These are phyloP conservation scores for Chrysoporthe austroafricana DNA, from an alignment of 2,329 filamentous ascomycete genomes.

Conservation along the genomic window DNA sequence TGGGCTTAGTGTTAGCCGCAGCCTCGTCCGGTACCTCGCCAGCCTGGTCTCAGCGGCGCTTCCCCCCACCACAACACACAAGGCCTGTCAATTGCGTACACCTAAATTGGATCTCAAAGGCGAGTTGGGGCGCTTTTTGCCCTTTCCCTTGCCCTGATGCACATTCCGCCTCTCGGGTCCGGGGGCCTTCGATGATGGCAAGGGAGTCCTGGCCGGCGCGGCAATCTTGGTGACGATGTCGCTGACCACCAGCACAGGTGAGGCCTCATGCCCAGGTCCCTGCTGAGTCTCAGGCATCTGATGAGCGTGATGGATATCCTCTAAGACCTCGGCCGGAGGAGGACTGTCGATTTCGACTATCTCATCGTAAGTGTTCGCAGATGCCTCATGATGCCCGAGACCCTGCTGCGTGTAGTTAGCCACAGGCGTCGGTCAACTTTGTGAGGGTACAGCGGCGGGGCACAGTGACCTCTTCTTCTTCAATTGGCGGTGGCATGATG, in stretches of 20 bases:
- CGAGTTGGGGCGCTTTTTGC: constrained; percentile 18
- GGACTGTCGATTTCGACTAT: not conserved
- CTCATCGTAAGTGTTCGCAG: not conserved
- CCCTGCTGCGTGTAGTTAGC: constrained; percentile 15
- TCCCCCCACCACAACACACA: no score
- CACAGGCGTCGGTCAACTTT: not conserved
- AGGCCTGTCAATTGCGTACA: constrained; percentile 4
- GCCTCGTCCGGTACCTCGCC: not conserved
- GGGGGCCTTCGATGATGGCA: constrained; percentile 3
- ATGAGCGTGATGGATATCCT: not conserved
- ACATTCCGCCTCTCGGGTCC: not conserved
- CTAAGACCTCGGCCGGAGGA: not conserved
- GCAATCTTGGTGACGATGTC: constrained; percentile 14
- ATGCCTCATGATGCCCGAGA: not conserved
- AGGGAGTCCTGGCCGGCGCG: not conserved
- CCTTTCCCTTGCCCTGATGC: not conserved
- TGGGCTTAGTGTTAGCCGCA: not conserved
- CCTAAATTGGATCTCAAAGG: not conserved
- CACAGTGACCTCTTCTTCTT: constrained; percentile 12
- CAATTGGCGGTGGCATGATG: constrained; percentile 16
- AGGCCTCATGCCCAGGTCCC: not conserved
- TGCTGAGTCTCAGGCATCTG: not conserved
- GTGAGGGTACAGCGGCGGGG: not conserved
- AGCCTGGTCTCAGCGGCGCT: no score
- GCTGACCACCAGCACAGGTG: constrained; percentile 19